Base-by-base conservation (phyloP, 129 eudicot genomes). In the Arctium lappa region DNA sequence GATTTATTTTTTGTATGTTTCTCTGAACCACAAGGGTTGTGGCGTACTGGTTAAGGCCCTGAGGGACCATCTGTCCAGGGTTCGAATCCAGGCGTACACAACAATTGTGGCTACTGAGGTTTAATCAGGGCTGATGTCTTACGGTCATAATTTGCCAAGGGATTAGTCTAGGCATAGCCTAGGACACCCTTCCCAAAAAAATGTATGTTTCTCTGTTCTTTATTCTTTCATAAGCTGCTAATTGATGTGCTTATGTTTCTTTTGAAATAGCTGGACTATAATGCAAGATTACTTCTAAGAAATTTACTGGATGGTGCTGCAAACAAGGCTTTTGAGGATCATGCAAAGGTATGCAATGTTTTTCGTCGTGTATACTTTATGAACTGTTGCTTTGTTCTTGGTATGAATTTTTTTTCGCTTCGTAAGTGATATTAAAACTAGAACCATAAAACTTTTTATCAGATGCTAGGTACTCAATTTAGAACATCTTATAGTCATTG, bases 281-380 rank as follows among this genome's bases (percentile, higher is more conserved):
- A 89, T 8, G 75, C 92, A 63, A 84, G 83, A 39, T 74, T 66
- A 65, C 62, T 89, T 12, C 83, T 89, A 18, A 48, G 80, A 40
- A 79, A 84, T 63, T 30, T 89, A 79, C 83, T 89, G 32, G 81
- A 89, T 50, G 75, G 73, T 81, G 81, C 85, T 42, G 79, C 92
- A 27, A 66, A 79, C 69, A 82, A 74, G 71, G 73, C 85, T 60
- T 80, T 89, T 0, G 79, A 81, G 46, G 74, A 69, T 50, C 83
- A 85, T 75, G 77, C 85, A 74, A 85, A 86, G 85, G 88, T 84
- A 85, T 12, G 66, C 83, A 32, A 15, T 33, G 22, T 30, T 77
- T 5, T 69, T 32, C 10, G 15, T 38, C 15, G 60, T 2, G 29
- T 72, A 6, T 56, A 30, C 8, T 36, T 22, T 32, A 5, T 75